Percentiles rank a stretch among this genome's conserved stretches.
phyloP scores from a whole-genome alignment of 2,329 filamentous ascomycete species.

The Lecanicillium sp. region DNA sequence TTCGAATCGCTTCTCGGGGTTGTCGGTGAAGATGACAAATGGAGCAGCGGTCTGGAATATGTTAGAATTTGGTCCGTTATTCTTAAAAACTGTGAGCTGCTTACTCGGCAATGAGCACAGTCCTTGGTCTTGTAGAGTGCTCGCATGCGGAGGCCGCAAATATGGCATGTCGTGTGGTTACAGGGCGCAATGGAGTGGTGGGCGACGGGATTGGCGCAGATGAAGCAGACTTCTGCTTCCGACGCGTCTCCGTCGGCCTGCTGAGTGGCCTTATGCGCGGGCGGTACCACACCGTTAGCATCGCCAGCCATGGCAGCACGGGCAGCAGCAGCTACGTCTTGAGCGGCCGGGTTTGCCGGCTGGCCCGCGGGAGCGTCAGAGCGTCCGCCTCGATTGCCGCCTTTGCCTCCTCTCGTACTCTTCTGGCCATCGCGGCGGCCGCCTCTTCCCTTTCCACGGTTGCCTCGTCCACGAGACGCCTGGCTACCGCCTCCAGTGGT shows the following conservation, averaged over 20 bases:
- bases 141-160: constrained; percentile 83
- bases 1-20: constrained; percentile 71
- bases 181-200: constrained; percentile 88
- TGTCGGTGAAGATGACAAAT: constrained; percentile 88
- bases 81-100: too few relatives aligned
- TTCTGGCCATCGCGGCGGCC: constrained; percentile 7
- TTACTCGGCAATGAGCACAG: constrained; percentile 88
- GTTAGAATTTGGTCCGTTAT: too few relatives aligned
- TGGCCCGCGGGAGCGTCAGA: constrained; percentile 1
- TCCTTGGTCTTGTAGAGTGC: constrained; percentile 94
- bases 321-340: constrained; percentile 21
- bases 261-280: constrained; percentile 17
- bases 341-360: constrained; percentile 21
- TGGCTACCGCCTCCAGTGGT: constrained; percentile 3
- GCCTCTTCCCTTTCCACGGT: constrained; percentile 21
- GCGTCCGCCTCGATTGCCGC: background rate
- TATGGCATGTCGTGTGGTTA: constrained; percentile 95
- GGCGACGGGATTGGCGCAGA: constrained; percentile 84
- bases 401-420: constrained; percentile 2
- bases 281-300: constrained; percentile 11
- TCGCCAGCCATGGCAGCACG: constrained; percentile 25
- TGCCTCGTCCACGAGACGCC: constrained; percentile 19
- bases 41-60: constrained; percentile 51
- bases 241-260: constrained; percentile 40
- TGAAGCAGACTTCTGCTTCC: constrained; percentile 85